phyloP scores from a whole-genome alignment of 2,329 filamentous ascomycete genomes.

The Fusarium paranaense region DNA sequence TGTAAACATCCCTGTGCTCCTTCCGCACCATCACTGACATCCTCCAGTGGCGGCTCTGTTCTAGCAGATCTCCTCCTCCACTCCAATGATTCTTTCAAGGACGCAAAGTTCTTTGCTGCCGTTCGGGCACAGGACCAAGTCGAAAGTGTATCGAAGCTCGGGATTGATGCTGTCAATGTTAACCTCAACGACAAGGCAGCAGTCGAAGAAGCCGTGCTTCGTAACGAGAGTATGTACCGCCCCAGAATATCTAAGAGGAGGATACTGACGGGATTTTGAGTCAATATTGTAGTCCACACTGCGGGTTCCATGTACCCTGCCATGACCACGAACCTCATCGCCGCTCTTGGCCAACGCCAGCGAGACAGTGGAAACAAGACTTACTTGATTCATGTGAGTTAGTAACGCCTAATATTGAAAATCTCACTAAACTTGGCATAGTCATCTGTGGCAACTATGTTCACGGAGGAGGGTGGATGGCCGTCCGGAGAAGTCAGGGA shows the following conservation, averaged over 20 bases:
- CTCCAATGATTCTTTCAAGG: conserved; percentile 35
- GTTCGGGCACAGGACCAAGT: conserved; percentile 50
- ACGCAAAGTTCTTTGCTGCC: conserved; percentile 45
- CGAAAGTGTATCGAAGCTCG: conserved; percentile 45
- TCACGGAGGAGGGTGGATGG: conserved; percentile 47
- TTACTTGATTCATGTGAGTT: conserved; percentile 51
- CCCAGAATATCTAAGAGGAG: accelerated
- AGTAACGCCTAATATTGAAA: accelerated
- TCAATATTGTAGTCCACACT: conserved; percentile 52
- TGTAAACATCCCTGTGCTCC: conserved; percentile 26
- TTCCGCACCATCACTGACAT: not conserved
- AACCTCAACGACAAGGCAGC: conserved; percentile 47
- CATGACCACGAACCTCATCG: conserved; percentile 45
- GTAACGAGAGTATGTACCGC: conserved; percentile 41
- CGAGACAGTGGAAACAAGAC: conserved; percentile 40
- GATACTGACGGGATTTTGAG: conserved; percentile 35
- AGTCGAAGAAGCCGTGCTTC: conserved; percentile 34
- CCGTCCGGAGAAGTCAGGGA: conserved; percentile 47
- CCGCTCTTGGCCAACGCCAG: conserved; percentile 48
- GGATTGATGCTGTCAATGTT: conserved; percentile 46
- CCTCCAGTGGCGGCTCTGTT: conserved; percentile 50
- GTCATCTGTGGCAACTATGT: conserved; percentile 45
- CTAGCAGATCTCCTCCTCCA: conserved; percentile 47
- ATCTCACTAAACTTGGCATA: not conserved
- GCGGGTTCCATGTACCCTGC: conserved; percentile 47